Conservation (phyloP, 148 eudicot species). For the Polygonum maritimum region DNA sequence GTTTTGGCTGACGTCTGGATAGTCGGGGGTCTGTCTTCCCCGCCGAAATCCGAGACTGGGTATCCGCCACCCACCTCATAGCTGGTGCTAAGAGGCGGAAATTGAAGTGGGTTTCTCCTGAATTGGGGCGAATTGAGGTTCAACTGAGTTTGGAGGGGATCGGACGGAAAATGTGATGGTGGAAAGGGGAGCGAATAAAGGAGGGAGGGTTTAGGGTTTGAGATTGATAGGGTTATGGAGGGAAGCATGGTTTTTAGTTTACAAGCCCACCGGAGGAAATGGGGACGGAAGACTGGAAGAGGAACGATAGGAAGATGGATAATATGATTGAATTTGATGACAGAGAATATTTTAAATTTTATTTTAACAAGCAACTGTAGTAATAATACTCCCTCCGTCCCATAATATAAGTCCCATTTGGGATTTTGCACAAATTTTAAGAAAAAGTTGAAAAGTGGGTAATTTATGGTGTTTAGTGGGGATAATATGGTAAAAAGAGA, state of each 20-base stretch:
- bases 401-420: too few species aligned
- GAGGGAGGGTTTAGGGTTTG: not conserved
- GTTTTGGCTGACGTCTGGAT: not conserved
- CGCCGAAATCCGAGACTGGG: conserved; percentile 26
- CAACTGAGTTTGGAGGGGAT: not conserved
- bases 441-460: too few species aligned
- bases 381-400: too few species aligned
- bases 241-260: not conserved
- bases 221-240: not conserved
- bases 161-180: not conserved
- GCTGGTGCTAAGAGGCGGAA: conserved; percentile 22
- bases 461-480: too few species aligned
- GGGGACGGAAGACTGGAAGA: not conserved
- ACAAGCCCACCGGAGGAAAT: not conserved
- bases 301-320: not conserved
- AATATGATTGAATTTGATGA: too few species aligned
- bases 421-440: too few species aligned
- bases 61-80: conserved; percentile 69
- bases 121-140: not conserved
- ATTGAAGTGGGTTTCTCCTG: not conserved
- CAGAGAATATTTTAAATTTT: too few species aligned
- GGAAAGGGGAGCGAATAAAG: not conserved
- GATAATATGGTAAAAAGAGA: too few species aligned
- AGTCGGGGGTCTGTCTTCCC: conserved; percentile 3
- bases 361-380: too few species aligned